Conservation (phyloP, 116 monocot genomes). For the Trichopus zeylanicus region DNA sequence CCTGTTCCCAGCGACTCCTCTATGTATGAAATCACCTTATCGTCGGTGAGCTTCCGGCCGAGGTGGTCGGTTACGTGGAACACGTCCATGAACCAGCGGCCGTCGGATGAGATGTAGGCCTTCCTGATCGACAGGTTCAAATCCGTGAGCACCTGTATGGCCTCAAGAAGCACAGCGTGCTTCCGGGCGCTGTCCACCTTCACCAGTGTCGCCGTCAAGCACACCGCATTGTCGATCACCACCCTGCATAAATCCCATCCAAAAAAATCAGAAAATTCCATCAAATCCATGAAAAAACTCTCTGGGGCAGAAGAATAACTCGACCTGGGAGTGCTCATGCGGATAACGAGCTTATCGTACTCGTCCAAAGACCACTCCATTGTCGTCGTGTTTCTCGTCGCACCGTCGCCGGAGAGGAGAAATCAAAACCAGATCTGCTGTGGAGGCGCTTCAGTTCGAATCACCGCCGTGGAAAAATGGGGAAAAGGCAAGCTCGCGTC, state of each 20-base stretch:
- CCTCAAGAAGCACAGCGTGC: slow-evolving; percentile 53
- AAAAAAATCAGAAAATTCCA: background rate
- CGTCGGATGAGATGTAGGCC: slow-evolving; percentile 85
- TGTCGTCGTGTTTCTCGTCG: too few relatives aligned
- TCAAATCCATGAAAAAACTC: background rate
- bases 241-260: slow-evolving; percentile 63
- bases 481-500: background rate
- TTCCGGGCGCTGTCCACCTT: slow-evolving; percentile 74
- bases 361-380: slow-evolving; percentile 67
- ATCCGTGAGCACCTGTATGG: slow-evolving; percentile 55
- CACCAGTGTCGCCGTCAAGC: slow-evolving; percentile 53
- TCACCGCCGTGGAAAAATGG: background rate
- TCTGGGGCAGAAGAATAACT: background rate
- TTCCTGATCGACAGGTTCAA: slow-evolving; percentile 63
- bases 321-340: slow-evolving; percentile 71
- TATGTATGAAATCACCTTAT: slow-evolving; percentile 32
- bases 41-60: slow-evolving; percentile 63
- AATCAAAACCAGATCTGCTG: background rate
- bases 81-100: slow-evolving; percentile 86
- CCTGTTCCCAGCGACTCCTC: slow-evolving; percentile 28
- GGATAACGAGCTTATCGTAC: slow-evolving; percentile 69
- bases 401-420: too few relatives aligned
- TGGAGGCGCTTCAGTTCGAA: too few relatives aligned
- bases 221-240: slow-evolving; percentile 75
- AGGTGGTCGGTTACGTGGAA: slow-evolving; percentile 71